Evolutionary conservation across 2,329 filamentous ascomycete species (phyloP).

Genomic region (Aspergillus tanneri): DNA sequence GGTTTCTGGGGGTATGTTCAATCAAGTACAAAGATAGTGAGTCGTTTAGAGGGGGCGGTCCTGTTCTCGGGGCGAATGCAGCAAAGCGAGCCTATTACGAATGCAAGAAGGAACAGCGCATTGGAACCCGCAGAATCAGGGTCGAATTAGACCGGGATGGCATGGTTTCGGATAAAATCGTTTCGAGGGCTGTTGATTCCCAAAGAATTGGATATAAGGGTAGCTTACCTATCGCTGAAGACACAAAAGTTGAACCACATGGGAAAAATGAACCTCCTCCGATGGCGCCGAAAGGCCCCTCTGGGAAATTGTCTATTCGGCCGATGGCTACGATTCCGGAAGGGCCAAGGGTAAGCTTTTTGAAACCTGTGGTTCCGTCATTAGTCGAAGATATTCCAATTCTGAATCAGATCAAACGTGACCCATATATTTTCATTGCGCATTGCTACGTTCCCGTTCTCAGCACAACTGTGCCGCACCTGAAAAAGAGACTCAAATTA

Average conservation of each 20-base stretch:
- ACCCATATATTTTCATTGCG: constrained; percentile 90
- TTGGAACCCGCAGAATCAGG: constrained; percentile 73
- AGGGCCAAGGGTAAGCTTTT: constrained; percentile 39
- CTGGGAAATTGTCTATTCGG: constrained; percentile 52
- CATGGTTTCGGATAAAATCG: constrained; percentile 72
- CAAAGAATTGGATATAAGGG: constrained; percentile 56
- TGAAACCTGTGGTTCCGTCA: constrained; percentile 43
- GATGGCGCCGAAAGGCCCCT: constrained; percentile 82
- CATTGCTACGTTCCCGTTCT: constrained; percentile 83
- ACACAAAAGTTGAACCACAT: constrained; percentile 39
- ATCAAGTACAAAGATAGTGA: constrained; percentile 79
- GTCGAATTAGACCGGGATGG: constrained; percentile 91
- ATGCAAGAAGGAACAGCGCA: constrained; percentile 72
- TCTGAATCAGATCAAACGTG: constrained; percentile 66
- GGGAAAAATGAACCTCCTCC: constrained; percentile 67
- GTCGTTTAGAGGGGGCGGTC: constrained; percentile 51
- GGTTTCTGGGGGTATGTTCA: constrained; percentile 88
- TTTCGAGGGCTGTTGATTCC: constrained; percentile 70
- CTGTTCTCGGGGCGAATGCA: constrained; percentile 71
- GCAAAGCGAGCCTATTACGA: constrained; percentile 74
- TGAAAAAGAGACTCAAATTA: constrained; percentile 83
- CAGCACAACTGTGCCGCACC: constrained; percentile 78
- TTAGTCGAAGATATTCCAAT: constrained; percentile 67
- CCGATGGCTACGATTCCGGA: constrained; percentile 34
- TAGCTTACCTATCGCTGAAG: constrained; percentile 21